A percentile compares a stretch with the other conserved stretches of the same genome.
These are phyloP conservation scores for Chalciporus chontae DNA, from an alignment of 768 basidiomycete species.

Conservation along the genomic window DNA sequence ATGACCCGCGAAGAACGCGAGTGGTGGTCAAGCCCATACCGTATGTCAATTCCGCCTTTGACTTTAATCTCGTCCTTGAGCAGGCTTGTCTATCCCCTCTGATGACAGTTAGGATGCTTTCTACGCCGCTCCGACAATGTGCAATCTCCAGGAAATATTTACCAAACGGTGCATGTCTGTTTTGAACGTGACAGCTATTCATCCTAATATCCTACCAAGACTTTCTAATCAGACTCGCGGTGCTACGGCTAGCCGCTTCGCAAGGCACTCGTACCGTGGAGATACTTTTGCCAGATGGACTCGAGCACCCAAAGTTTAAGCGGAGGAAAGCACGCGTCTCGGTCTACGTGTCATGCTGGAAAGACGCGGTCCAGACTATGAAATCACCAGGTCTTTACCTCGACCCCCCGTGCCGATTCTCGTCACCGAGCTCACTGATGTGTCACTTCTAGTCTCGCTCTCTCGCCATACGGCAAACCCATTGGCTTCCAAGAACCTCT, in stretches of 20 bases:
- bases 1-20: constrained; percentile 62
- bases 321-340: constrained; percentile 43
- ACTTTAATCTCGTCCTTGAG: background rate
- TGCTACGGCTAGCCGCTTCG: constrained; percentile 40
- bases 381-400: constrained; percentile 35
- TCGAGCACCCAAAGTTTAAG: constrained; percentile 63
- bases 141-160: constrained; percentile 44
- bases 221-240: constrained; percentile 59
- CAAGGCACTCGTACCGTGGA: constrained; percentile 26
- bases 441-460: constrained; percentile 11
- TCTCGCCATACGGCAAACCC: constrained; percentile 30
- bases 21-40: constrained; percentile 76
- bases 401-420: background rate
- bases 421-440: constrained; percentile 4
- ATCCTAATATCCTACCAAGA: constrained; percentile 37
- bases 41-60: constrained; percentile 36
- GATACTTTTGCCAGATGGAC: constrained; percentile 51
- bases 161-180: constrained; percentile 48
- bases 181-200: background rate
- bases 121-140: constrained; percentile 60
- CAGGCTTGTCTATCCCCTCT: constrained; percentile 1
- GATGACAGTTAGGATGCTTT: constrained; percentile 64
- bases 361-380: constrained; percentile 39
- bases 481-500: constrained; percentile 41
- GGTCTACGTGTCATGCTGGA: constrained; percentile 60